phyloP scores from a whole-genome alignment of 257 asterid species.

The Salvia splendens region DNA sequence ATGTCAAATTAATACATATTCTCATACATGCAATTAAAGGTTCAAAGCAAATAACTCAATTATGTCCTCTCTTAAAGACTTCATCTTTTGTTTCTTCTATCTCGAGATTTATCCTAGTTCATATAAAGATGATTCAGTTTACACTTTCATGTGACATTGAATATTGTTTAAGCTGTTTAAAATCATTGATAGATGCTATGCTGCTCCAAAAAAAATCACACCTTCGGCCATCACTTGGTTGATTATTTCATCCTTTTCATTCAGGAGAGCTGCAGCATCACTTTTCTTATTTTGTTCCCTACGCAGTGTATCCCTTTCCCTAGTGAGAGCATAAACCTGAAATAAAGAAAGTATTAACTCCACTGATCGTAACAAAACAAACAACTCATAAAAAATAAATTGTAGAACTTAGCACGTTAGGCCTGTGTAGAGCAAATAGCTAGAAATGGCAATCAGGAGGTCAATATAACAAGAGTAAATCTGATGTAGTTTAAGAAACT shows the following conservation, averaged over 20 bases:
- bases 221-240: slow-evolving; percentile 99
- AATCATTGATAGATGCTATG: slow-evolving; percentile 18
- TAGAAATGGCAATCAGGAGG: slow-evolving; percentile 15
- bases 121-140: slow-evolving; percentile 14
- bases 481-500: not conserved
- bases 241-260: slow-evolving; percentile 94
- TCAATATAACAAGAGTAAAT: slow-evolving; percentile 9
- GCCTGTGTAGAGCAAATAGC: slow-evolving; percentile 2
- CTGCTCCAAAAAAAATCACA: slow-evolving; percentile 32
- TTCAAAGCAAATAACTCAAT: slow-evolving; percentile 17
- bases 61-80: slow-evolving; percentile 8
- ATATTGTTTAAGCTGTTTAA: slow-evolving; percentile 22
- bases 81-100: not conserved
- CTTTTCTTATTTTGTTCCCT: slow-evolving; percentile 84
- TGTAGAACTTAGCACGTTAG: not conserved
- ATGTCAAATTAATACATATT: slow-evolving; percentile 7
- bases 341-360: slow-evolving; percentile 31
- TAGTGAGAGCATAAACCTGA: slow-evolving; percentile 88
- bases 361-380: not conserved
- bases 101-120: slow-evolving; percentile 8
- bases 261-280: slow-evolving; percentile 94
- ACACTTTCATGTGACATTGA: slow-evolving; percentile 9
- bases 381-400: slow-evolving; percentile 7
- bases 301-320: slow-evolving; percentile 89
- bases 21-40: slow-evolving; percentile 8